Base-by-base conservation (phyloP, 352 stramenopile species). In the Phytophthora foliorum region DNA sequence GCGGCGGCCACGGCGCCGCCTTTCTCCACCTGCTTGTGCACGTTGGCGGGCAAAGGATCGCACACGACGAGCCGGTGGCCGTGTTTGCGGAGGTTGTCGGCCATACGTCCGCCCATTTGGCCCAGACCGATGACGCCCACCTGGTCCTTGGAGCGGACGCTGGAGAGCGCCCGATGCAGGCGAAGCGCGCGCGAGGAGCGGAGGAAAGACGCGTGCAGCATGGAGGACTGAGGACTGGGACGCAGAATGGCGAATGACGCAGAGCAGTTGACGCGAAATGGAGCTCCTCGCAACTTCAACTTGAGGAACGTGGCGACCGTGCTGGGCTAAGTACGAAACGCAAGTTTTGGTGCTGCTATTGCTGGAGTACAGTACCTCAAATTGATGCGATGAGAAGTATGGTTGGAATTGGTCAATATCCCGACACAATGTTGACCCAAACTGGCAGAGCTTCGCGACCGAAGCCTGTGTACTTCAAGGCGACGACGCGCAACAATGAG, bases 71-170 rank as follows among this genome's bases (percentile, higher is more conserved):
- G 68, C 52, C 87, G 72, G 73, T 91, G 73, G 54, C 85, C 89
- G 56, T 92, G 88, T 50, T 88, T 81, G 31, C 97, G 74, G 32
- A 98, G 69, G 84, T 98, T 98, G 63, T 88, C 81, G 51, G 89
- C 89, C 96, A 99, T 98, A 67, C 92, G 93, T 57, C 84, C 77
- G 25, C 95, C 95, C 94, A 99, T 99, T 77, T 98, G 95, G 19
- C 96, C 96, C 38, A 99, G 70, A 36, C 96, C 95, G 48, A 99
- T 90, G 71, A 99, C 82, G 24, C 93, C 95, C 19, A 98, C 74
- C 16, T 63, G 70, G 39, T 77, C 57, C 64, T 83, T 85, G 42
- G 78, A 53, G 1, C 57, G 53, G 6, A 51, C 39, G 11, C 53
- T 70, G 7, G 69, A 63, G 10, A 69, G 21, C 25, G 63, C 19